Percentiles rank a stretch among this genome's conserved stretches.
These are phyloP conservation scores for Penicilliopsis zonata DNA, from an alignment of 495 filamentous ascomycete genomes.

Conservation along the genomic window DNA sequence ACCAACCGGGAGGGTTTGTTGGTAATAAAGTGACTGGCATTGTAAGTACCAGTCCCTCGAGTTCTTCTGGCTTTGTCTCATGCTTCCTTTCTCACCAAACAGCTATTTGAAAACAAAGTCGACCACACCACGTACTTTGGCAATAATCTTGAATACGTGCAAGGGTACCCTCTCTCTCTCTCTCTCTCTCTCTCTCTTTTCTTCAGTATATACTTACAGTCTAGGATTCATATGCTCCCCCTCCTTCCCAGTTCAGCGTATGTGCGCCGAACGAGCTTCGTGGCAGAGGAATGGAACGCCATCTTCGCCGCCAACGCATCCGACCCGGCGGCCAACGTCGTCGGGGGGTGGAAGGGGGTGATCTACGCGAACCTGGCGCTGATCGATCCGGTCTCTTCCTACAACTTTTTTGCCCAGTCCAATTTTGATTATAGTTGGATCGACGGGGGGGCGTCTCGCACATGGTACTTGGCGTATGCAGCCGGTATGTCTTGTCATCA, in stretches of 20 bases:
- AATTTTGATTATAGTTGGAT: conserved; percentile 62
- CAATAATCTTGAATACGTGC: conserved; percentile 63
- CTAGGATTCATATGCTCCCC: conserved; percentile 88
- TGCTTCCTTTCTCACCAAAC: no score
- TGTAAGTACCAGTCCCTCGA: conserved; percentile 26
- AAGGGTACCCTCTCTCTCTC: conserved; percentile 40
- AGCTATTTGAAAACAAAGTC: conserved; percentile 92
- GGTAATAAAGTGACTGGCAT: conserved; percentile 86
- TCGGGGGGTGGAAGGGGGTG: conserved; percentile 76
- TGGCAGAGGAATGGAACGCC: conserved; percentile 72
- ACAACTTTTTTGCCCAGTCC: conserved; percentile 56
- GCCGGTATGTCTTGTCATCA: conserved; percentile 37
- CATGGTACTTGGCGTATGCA: conserved; percentile 80
- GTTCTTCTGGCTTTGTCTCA: no score
- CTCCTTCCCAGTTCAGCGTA: conserved; percentile 59
- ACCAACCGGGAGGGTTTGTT: conserved; percentile 67
- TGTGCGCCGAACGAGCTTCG: conserved; percentile 57
- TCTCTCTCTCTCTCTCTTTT: conserved; percentile 1
- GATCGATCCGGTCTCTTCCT: conserved; percentile 57
- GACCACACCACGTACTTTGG: conserved; percentile 96
- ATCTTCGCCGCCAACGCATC: conserved; percentile 47
- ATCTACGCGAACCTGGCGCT: conserved; percentile 74
- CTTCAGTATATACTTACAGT: conserved; percentile 3
- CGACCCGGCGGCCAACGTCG: conserved; percentile 42
- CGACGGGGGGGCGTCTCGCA: conserved; percentile 75